Evolutionary conservation across 2,329 filamentous ascomycete species (phyloP), one percentile per base, ranked within the genome.

Genomic region (Lasiodiplodia hormozganensis): DNA sequence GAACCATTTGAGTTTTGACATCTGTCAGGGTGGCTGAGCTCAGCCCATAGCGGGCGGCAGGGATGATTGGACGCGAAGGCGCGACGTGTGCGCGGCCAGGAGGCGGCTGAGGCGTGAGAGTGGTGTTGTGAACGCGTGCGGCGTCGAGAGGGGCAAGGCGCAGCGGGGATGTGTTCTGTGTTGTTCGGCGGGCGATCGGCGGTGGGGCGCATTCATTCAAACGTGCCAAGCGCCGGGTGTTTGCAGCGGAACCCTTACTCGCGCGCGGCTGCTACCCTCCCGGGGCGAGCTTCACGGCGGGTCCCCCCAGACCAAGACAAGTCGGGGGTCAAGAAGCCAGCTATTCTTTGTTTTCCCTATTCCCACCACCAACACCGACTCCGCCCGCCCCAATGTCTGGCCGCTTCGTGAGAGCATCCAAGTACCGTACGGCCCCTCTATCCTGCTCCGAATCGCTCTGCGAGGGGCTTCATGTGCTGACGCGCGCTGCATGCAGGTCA

Each of bases 371-470:
- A 51, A 47, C 43, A 36, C 47, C 28, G n/a, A 10, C 4, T 31
- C 31, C 31, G 14, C 34, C 21, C 47, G 43, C 60, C 47, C 47
- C 60, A 64, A 92, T 92, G 89, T 87, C 89, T 74, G 89, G 89
- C 76, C 88, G 89, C 78, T 92, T 92, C 80, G 90, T 92, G 77
- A 87, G 89, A 82, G 87, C 89, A 74, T 91, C 89, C 77, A 92
- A 92, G 80, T 92, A 91, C 82, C 88, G 90, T 91, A 81, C 83
- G 87, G 79, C 71, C 72, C 69, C 69, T 69, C 71, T 70, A 64
- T 69, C 64, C 71, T 58, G 68, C 72, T 62, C 25, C n/a, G 10
- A n/a, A 40, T 14, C 70, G 73, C 73, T 72, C 74, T 71, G 38
- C 72, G 71, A 74, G 60, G 60, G 60, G 47, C 47, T 38, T n/a